Percentiles rank a stretch among this genome's conserved stretches.
Conservation (phyloP, 1,284 basidiomycete genomes). For the Cryptococcus sp. region DNA sequence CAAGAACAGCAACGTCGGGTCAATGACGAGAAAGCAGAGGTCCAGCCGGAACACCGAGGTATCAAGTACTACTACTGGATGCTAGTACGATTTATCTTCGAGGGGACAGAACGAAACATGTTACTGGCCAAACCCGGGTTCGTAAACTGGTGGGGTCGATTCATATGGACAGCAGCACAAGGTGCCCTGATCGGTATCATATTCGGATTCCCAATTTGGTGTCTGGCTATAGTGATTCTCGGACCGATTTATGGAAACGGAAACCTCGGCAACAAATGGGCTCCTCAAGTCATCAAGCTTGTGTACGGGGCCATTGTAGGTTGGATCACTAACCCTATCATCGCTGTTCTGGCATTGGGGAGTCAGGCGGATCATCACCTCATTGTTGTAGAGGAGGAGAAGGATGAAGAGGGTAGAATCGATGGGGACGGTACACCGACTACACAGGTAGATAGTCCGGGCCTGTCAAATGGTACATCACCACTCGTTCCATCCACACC, state of each 20-base stretch:
- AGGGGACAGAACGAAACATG: conserved; percentile 48
- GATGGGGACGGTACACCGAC: conserved; percentile 6
- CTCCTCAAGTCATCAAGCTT: conserved; percentile 46
- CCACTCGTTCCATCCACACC: conserved; percentile 1
- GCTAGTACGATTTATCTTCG: conserved; percentile 47
- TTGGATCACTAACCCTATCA: conserved; percentile 48
- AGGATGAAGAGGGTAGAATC: conserved; percentile 2
- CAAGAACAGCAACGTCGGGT: background rate
- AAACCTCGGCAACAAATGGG: conserved; percentile 44
- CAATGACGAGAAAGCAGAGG: background rate
- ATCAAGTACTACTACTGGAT: conserved; percentile 38
- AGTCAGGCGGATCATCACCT: conserved; percentile 46
- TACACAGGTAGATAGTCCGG: conserved; percentile 14
- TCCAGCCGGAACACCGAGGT: conserved; percentile 3
- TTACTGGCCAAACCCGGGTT: conserved; percentile 22
- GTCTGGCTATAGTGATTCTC: conserved; percentile 43
- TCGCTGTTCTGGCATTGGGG: conserved; percentile 45
- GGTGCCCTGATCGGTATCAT: conserved; percentile 43
- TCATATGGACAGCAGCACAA: conserved; percentile 43
- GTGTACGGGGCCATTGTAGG: conserved; percentile 46
- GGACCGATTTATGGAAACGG: conserved; percentile 43
- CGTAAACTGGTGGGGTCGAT: conserved; percentile 26
- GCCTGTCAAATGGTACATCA: background rate
- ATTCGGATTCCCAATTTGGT: conserved; percentile 46
- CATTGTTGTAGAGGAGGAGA: conserved; percentile 27